phyloP scores from a whole-genome alignment of 352 stramenopile species.

The Globisporangium paroecandrum region DNA sequence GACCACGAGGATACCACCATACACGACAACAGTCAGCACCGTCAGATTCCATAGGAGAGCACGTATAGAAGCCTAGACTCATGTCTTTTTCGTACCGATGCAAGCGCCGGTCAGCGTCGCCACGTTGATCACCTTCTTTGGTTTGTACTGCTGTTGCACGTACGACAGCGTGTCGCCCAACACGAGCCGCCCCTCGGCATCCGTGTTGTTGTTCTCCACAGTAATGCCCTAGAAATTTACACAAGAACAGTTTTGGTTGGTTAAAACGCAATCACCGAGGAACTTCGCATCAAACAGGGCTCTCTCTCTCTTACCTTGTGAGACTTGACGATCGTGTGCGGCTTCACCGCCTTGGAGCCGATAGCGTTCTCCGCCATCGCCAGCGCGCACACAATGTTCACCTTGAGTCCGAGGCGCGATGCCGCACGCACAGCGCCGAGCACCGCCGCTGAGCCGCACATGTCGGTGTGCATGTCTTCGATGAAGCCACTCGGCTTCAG shows the following conservation, averaged over 20 bases:
- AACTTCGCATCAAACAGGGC: neutral
- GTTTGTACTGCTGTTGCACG: constrained; percentile 84
- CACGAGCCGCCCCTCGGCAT: constrained; percentile 90
- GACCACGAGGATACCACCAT: neutral
- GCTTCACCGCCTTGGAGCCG: constrained; percentile 84
- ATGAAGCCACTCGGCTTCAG: constrained; percentile 91
- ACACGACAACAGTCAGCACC: constrained; percentile 1
- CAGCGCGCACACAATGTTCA: constrained; percentile 79
- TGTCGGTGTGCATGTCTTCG: constrained; percentile 92
- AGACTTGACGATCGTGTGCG: constrained; percentile 86
- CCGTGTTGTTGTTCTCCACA: constrained; percentile 92
- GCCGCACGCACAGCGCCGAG: constrained; percentile 76
- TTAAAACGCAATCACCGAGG: neutral
- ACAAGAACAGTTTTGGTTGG: too few relatives aligned
- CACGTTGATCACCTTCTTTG: constrained; percentile 92
- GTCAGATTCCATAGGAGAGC: neutral
- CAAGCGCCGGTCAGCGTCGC: constrained; percentile 92
- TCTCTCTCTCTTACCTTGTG: constrained; percentile 45
- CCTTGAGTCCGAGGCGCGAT: constrained; percentile 62
- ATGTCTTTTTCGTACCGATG: constrained; percentile 38
- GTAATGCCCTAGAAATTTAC: constrained; percentile 50
- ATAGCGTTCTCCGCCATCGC: constrained; percentile 83
- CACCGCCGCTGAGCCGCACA: constrained; percentile 87
- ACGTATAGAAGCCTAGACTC: neutral
- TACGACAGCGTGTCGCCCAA: constrained; percentile 89